A percentile compares a stretch with the other conserved stretches of the same genome.
Conservation (phyloP, 257 asterid species). For the Nicotiana attenuata region DNA sequence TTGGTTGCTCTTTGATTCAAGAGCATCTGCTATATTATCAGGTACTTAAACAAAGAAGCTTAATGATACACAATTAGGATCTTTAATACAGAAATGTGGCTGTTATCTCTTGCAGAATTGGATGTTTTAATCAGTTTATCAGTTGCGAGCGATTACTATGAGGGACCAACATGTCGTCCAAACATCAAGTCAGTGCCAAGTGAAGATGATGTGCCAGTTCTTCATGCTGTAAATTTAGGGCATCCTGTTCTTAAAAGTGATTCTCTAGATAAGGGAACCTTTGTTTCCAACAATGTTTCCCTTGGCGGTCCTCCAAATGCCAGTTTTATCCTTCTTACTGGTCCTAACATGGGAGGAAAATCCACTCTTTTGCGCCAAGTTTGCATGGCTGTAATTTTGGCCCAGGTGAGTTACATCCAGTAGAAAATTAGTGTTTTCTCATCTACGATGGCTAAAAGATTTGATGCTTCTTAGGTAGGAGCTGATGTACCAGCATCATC, state of each 20-base stretch:
- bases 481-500: slow-evolving; percentile 92
- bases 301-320: slow-evolving; percentile 74
- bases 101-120: slow-evolving; percentile 62
- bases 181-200: slow-evolving; percentile 32
- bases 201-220: slow-evolving; percentile 51
- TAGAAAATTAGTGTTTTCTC: slow-evolving; percentile 5
- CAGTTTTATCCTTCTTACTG: slow-evolving; percentile 82
- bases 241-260: slow-evolving; percentile 87
- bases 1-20: not conserved
- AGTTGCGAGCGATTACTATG: slow-evolving; percentile 74
- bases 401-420: slow-evolving; percentile 53
- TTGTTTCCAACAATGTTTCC: slow-evolving; percentile 75
- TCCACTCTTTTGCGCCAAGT: slow-evolving; percentile 95
- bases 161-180: slow-evolving; percentile 82
- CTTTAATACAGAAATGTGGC: slow-evolving; percentile 11
- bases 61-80: not conserved
- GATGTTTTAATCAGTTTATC: slow-evolving; percentile 92
- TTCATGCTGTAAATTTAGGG: slow-evolving; percentile 70
- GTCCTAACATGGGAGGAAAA: slow-evolving; percentile 99
- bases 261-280: slow-evolving; percentile 66
- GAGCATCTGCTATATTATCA: not conserved
- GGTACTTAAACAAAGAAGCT: not conserved
- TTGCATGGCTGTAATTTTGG: slow-evolving; percentile 90
- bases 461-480: slow-evolving; percentile 58
- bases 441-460: slow-evolving; percentile 18